phyloP scores from a whole-genome alignment of 306 rosid species.

The Fragaria iinumae region DNA sequence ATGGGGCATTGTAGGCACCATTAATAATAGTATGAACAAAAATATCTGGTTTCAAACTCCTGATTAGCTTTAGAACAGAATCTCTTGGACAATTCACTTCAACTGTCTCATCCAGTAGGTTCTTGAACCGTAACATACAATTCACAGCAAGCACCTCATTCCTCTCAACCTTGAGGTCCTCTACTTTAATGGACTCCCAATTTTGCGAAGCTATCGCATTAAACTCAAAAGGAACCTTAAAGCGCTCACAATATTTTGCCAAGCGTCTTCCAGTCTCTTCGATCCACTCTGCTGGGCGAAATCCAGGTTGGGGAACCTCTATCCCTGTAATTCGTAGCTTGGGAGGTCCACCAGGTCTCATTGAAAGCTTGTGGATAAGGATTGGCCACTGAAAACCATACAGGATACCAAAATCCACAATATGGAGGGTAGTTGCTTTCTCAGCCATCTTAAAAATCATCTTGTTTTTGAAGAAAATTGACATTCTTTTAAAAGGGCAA shows the following conservation, averaged over 20 bases:
- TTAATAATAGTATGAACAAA: slow-evolving; percentile 45
- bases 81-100: slow-evolving; percentile 60
- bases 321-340: slow-evolving; percentile 63
- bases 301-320: slow-evolving; percentile 78
- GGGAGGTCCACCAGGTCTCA: slow-evolving; percentile 32
- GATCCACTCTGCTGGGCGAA: slow-evolving; percentile 66
- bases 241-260: slow-evolving; percentile 61
- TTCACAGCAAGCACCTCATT: slow-evolving; percentile 57
- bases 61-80: slow-evolving; percentile 58
- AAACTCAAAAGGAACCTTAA: slow-evolving; percentile 68
- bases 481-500: slow-evolving; percentile 37
- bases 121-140: slow-evolving; percentile 44
- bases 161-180: slow-evolving; percentile 46
- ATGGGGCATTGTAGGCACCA: slow-evolving; percentile 78
- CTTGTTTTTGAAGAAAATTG: slow-evolving; percentile 29
- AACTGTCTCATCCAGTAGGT: slow-evolving; percentile 67
- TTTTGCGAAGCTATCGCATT: slow-evolving; percentile 54
- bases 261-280: slow-evolving; percentile 81
- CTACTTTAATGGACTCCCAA: slow-evolving; percentile 67
- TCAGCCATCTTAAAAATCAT: slow-evolving; percentile 30
- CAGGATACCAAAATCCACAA: slow-evolving; percentile 33
- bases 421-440: slow-evolving; percentile 37
- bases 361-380: slow-evolving; percentile 30
- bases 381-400: slow-evolving; percentile 38
- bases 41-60: slow-evolving; percentile 63